A percentile compares a stretch with the other conserved stretches of the same genome.
Conservation (phyloP, 345 rosid genomes). For the Lagerstroemia speciosa region DNA sequence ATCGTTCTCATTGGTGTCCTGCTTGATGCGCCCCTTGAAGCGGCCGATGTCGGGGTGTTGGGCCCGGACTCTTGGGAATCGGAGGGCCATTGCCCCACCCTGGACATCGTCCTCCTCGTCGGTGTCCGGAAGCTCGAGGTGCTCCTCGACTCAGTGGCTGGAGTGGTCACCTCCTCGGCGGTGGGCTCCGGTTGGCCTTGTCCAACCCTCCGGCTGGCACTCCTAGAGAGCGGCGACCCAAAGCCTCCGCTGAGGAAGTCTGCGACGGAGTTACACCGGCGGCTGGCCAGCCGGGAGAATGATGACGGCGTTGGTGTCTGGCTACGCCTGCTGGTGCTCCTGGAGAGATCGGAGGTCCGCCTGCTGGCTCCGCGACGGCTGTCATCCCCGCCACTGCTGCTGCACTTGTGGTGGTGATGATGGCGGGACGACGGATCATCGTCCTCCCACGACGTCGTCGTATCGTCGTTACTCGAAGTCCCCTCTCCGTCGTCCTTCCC, state of each 20-base stretch:
- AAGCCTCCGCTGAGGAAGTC: not conserved
- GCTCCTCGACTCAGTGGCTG: not conserved
- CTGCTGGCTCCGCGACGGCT: slow-evolving; percentile 27
- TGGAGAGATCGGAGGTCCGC: slow-evolving; percentile 26
- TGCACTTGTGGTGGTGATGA: not conserved
- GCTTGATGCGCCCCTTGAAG: slow-evolving; percentile 2
- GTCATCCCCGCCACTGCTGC: slow-evolving; percentile 33
- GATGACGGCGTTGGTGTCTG: slow-evolving; percentile 4
- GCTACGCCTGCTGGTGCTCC: slow-evolving; percentile 29
- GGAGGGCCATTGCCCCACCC: not conserved
- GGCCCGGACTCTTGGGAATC: slow-evolving; percentile 1
- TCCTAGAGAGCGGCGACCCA: not conserved
- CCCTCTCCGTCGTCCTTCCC: slow-evolving; percentile 18
- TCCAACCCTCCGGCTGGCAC: slow-evolving; percentile 4
- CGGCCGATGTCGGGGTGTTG: not conserved
- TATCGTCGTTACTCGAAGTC: slow-evolving; percentile 14
- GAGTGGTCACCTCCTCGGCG: slow-evolving; percentile 1
- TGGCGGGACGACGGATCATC: not conserved
- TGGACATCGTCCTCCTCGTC: not conserved
- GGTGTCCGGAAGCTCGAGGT: not conserved
- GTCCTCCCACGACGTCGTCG: slow-evolving; percentile 15
- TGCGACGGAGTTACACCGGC: slow-evolving; percentile 1
- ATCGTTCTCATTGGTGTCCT: not conserved
- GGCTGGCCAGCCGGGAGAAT: not conserved
- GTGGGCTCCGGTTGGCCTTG: not conserved